These are phyloP conservation scores for Sporothrix pallida DNA, from an alignment of 2,329 filamentous ascomycete genomes.

Conservation along the genomic window DNA sequence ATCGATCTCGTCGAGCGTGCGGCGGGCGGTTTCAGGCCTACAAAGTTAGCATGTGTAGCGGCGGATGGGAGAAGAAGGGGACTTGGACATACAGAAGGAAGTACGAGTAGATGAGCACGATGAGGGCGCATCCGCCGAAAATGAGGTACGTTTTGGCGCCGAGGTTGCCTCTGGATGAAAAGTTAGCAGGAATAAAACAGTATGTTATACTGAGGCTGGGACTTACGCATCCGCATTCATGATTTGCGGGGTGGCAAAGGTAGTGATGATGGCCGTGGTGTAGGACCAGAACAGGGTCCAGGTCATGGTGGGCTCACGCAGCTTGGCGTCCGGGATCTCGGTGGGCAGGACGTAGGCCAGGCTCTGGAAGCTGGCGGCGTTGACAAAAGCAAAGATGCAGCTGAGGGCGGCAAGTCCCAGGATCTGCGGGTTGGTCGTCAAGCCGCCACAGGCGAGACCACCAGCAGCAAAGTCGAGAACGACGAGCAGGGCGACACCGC, in stretches of 20 bases:
- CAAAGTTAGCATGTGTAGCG: too few relatives aligned
- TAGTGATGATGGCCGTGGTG: not conserved
- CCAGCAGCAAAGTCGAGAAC: not conserved
- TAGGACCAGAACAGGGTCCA: constrained; percentile 5
- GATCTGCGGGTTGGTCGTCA: not conserved
- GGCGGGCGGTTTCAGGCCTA: not conserved
- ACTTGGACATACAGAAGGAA: not conserved
- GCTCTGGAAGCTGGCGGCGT: not conserved
- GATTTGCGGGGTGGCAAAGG: not conserved
- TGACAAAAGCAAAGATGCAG: not conserved
- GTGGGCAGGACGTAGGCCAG: constrained; percentile 2
- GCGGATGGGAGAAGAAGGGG: too few relatives aligned
- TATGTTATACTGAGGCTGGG: too few relatives aligned
- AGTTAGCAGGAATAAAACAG: too few relatives aligned
- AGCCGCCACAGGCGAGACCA: not conserved
- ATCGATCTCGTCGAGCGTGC: not conserved
- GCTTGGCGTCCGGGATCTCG: not conserved
- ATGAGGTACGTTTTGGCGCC: not conserved
- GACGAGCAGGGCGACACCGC: not conserved
- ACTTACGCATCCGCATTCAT: not conserved
- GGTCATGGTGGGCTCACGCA: constrained; percentile 3
- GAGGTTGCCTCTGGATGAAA: not conserved
- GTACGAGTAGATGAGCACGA: not conserved
- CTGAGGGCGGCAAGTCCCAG: not conserved
- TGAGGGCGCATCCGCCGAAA: not conserved